Conservation (phyloP, 768 basidiomycete species). For the Serendipita sp. region DNA sequence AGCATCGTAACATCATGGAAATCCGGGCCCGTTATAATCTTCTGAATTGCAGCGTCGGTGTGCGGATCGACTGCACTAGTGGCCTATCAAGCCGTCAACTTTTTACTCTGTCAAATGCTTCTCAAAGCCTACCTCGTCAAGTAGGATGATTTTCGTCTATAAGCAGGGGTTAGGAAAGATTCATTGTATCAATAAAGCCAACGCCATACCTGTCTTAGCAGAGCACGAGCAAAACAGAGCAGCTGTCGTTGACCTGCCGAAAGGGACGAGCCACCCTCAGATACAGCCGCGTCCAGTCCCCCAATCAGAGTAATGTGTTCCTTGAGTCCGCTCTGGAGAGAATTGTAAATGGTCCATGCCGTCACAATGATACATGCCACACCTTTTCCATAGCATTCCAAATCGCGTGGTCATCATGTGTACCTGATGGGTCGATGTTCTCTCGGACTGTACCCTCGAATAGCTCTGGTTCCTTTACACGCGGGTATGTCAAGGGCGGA, state of each 20-base stretch:
- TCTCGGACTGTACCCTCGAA: conserved; percentile 64
- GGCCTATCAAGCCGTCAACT: conserved; percentile 22
- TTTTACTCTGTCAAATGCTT: not conserved
- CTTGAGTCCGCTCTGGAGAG: conserved; percentile 43
- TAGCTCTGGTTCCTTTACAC: conserved; percentile 20
- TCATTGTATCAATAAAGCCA: conserved; percentile 3
- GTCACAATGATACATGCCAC: conserved; percentile 15
- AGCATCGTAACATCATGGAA: conserved; percentile 70
- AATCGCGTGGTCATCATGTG: conserved; percentile 61
- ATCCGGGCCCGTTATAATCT: conserved; percentile 65
- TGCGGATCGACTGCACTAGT: conserved; percentile 85
- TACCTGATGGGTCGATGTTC: conserved; percentile 78
- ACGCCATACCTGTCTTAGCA: conserved; percentile 31
- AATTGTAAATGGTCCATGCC: not conserved
- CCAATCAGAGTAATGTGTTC: conserved; percentile 53
- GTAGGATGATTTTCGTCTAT: conserved; percentile 69
- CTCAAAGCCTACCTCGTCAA: conserved; percentile 63
- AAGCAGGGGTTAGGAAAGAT: not conserved
- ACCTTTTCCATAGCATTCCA: conserved; percentile 73
- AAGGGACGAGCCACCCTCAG: conserved; percentile 68
- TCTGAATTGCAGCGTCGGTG: conserved; percentile 78
- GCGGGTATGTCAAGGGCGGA: no score
- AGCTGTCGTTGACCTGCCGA: conserved; percentile 78
- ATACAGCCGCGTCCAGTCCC: conserved; percentile 54
- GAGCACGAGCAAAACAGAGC: conserved; percentile 74